Conservation (phyloP, 208 protist genomes). For the Crithidia brevicula region DNA sequence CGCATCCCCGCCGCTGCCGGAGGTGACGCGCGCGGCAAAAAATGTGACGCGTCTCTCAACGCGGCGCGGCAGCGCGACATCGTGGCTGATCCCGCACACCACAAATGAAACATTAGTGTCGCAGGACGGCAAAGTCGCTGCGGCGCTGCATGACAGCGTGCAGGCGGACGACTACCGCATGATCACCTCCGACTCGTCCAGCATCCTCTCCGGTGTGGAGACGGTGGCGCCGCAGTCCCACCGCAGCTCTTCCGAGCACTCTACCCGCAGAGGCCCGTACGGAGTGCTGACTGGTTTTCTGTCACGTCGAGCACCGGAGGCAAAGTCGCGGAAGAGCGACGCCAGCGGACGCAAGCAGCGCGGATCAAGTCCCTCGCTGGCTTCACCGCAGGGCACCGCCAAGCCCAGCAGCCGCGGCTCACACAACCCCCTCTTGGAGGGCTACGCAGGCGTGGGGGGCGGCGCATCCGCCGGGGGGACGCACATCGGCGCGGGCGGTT, state of each 20-base stretch:
- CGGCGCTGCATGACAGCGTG: slow-evolving; percentile 1
- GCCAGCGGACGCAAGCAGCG: neutral
- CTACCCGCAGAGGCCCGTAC: slow-evolving; percentile 1
- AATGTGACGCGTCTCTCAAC: neutral
- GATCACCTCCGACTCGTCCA: slow-evolving; percentile 12
- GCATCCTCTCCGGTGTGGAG: slow-evolving; percentile 26
- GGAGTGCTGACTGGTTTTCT: slow-evolving; percentile 14
- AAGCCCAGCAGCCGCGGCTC: neutral
- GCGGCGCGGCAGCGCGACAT: slow-evolving; percentile 3
- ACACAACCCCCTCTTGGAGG: slow-evolving; percentile 14
- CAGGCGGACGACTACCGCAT: slow-evolving; percentile 16
- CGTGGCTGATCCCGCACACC: slow-evolving; percentile 11
- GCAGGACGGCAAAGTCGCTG: neutral
- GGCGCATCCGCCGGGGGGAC: neutral
- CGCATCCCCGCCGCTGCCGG: neutral
- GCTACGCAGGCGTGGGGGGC: neutral
- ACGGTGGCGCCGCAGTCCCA: slow-evolving; percentile 11
- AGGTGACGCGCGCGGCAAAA: neutral
- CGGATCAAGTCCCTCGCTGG: neutral
- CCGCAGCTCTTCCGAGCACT: neutral
- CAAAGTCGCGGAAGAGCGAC: slow-evolving; percentile 10
- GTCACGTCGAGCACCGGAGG: slow-evolving; percentile 3
- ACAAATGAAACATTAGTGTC: neutral
- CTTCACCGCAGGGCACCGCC: neutral
- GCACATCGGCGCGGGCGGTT: slow-evolving; percentile 8